Evolutionary conservation across 768 basidiomycete species (phyloP).

Genomic region (Tulasnella calospora): DNA sequence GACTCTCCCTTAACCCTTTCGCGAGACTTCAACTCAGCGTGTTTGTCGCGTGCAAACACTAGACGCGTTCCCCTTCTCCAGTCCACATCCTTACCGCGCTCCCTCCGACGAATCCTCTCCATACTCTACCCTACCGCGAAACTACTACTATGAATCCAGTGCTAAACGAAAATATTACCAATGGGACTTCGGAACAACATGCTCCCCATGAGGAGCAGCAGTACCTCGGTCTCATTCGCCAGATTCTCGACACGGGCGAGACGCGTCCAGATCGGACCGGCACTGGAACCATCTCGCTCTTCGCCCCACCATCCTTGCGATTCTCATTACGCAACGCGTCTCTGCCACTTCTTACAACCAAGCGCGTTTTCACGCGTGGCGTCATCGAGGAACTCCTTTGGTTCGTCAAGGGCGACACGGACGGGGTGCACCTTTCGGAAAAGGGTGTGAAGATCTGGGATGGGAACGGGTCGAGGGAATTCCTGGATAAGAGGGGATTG

Average conservation of each 20-base stretch:
- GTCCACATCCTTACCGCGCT: background rate
- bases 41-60: background rate
- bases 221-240: conserved; percentile 77
- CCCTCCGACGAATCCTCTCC: background rate
- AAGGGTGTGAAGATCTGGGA: conserved; percentile 98
- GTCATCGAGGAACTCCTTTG: conserved; percentile 92
- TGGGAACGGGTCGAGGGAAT: conserved; percentile 85
- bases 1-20: too few species aligned
- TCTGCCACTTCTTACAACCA: conserved; percentile 89
- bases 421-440: conserved; percentile 64
- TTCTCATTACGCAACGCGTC: conserved; percentile 75
- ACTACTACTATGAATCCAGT: background rate
- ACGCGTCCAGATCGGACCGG: conserved; percentile 86
- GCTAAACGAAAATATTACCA: background rate
- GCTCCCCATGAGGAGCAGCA: conserved; percentile 64
- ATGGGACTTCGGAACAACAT: background rate
- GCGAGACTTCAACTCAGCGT: background rate
- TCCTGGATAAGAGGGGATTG: conserved; percentile 80
- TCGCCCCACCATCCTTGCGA: conserved; percentile 83
- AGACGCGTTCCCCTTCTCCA: conserved; percentile 1
- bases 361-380: conserved; percentile 86
- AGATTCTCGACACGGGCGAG: conserved; percentile 72
- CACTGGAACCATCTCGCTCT: conserved; percentile 86
- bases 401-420: conserved; percentile 84
- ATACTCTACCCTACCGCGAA: background rate